Conservation (phyloP, 495 filamentous ascomycete genomes). For the Neurospora sublineolata region DNA sequence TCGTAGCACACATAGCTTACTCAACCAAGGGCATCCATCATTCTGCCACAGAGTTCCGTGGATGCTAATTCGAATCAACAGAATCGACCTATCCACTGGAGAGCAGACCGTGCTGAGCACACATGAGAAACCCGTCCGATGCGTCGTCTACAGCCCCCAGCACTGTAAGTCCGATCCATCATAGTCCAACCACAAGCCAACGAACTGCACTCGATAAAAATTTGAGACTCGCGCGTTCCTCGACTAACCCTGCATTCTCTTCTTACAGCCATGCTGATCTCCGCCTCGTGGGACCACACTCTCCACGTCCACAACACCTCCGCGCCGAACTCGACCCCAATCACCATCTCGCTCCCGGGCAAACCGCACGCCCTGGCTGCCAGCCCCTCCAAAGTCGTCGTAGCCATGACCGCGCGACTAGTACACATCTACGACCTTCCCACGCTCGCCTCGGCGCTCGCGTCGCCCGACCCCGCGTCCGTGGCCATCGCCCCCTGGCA, state of each 20-base stretch:
- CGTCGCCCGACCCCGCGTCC: constrained; percentile 28
- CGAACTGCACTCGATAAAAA: neutral
- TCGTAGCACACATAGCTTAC: constrained; percentile 1
- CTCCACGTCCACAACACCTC: constrained; percentile 66
- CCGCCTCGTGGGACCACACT: constrained; percentile 86
- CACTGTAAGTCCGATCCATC: constrained; percentile 41
- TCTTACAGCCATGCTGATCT: constrained; percentile 53
- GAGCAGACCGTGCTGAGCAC: constrained; percentile 64
- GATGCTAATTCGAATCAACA: constrained; percentile 17
- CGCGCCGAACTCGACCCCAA: constrained; percentile 29
- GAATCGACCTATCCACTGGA: constrained; percentile 61
- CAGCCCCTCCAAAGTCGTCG: constrained; percentile 71
- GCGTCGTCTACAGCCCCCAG: constrained; percentile 66
- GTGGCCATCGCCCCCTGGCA: constrained; percentile 69
- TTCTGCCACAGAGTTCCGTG: neutral
- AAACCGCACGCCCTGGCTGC: constrained; percentile 84
- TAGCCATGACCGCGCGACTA: constrained; percentile 87
- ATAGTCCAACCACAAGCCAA: neutral
- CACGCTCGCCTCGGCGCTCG: constrained; percentile 44
- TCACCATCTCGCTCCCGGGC: constrained; percentile 56
- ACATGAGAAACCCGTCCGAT: constrained; percentile 68
- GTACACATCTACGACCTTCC: constrained; percentile 88
- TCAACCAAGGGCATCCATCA: neutral
- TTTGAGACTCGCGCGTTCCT: neutral
- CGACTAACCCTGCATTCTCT: constrained; percentile 1